phyloP scores from a whole-genome alignment of 129 eudicot species.

The Centella asiatica region DNA sequence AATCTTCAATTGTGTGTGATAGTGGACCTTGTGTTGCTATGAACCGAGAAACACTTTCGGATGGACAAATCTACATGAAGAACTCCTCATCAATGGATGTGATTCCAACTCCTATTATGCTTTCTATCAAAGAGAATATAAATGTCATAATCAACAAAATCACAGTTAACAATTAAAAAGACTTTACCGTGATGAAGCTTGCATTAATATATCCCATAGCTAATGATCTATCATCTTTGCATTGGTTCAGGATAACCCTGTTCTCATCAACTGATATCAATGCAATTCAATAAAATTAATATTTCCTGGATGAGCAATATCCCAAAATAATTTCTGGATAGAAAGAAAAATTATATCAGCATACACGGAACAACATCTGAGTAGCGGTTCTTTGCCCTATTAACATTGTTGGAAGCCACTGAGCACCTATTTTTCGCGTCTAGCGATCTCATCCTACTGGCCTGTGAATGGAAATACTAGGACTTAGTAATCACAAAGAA shows the following conservation, averaged over 20 bases:
- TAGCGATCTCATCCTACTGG: conserved; percentile 51
- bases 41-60: conserved; percentile 73
- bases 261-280: conserved; percentile 64
- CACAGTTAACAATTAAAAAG: conserved; percentile 2
- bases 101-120: background rate
- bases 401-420: conserved; percentile 59
- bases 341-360: conserved; percentile 6
- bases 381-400: conserved; percentile 73
- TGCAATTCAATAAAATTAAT: conserved; percentile 13
- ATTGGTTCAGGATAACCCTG: conserved; percentile 73
- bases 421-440: conserved; percentile 56
- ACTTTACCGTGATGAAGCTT: conserved; percentile 50
- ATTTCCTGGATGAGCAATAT: background rate
- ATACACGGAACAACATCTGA: conserved; percentile 84
- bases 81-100: background rate
- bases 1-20: conserved; percentile 83
- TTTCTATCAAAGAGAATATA: background rate
- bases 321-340: background rate
- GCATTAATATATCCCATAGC: conserved; percentile 91
- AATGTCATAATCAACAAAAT: background rate
- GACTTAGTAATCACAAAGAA: background rate
- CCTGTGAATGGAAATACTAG: conserved; percentile 30
- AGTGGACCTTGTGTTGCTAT: conserved; percentile 99
- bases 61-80: conserved; percentile 49
- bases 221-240: conserved; percentile 68